These are phyloP conservation scores for Dactylonectria estremocensis DNA, from an alignment of 2,329 filamentous ascomycete species.

Conservation along the genomic window DNA sequence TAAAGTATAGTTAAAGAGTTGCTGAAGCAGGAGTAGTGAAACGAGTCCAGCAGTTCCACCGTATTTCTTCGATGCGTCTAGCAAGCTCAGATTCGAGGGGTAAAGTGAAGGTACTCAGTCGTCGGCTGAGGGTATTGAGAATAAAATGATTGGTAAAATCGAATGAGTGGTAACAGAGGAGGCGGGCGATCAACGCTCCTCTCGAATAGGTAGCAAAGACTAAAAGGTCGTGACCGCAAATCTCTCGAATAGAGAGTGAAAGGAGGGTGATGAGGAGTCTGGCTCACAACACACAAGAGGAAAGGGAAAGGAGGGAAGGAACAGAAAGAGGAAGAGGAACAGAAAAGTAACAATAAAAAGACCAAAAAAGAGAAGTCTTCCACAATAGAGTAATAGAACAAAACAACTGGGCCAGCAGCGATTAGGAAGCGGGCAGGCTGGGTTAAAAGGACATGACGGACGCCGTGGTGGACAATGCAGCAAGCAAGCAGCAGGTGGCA, in stretches of 20 bases:
- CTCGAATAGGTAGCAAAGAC: slow-evolving; percentile 43
- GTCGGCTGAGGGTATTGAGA: slow-evolving; percentile 20
- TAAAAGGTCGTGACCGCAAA: slow-evolving; percentile 32
- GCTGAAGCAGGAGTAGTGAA: slow-evolving; percentile 43
- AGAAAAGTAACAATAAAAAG: slow-evolving; percentile 42
- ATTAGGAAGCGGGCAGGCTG: slow-evolving; percentile 38
- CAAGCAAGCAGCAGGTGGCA: slow-evolving; percentile 34
- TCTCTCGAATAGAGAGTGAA: slow-evolving; percentile 39
- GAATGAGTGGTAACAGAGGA: slow-evolving; percentile 47
- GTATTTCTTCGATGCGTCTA: slow-evolving; percentile 39
- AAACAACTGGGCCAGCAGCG: slow-evolving; percentile 45
- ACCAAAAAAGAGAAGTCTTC: slow-evolving; percentile 46
- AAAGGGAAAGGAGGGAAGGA: slow-evolving; percentile 37
- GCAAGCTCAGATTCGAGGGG: slow-evolving; percentile 31
- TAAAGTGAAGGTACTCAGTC: slow-evolving; percentile 33
- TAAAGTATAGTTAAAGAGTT: slow-evolving; percentile 25
- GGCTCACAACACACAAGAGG: slow-evolving; percentile 44
- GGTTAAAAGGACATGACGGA: slow-evolving; percentile 45
- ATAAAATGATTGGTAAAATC: slow-evolving; percentile 34
- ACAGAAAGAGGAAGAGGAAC: slow-evolving; percentile 38
- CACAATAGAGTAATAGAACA: slow-evolving; percentile 48
- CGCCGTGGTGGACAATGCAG: slow-evolving; percentile 27
- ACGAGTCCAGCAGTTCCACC: slow-evolving; percentile 50
- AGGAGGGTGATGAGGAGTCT: slow-evolving; percentile 48
- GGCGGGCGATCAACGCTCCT: slow-evolving; percentile 52